Conservation (phyloP, 495 filamentous ascomycete genomes). For the Penicillium canariense region DNA sequence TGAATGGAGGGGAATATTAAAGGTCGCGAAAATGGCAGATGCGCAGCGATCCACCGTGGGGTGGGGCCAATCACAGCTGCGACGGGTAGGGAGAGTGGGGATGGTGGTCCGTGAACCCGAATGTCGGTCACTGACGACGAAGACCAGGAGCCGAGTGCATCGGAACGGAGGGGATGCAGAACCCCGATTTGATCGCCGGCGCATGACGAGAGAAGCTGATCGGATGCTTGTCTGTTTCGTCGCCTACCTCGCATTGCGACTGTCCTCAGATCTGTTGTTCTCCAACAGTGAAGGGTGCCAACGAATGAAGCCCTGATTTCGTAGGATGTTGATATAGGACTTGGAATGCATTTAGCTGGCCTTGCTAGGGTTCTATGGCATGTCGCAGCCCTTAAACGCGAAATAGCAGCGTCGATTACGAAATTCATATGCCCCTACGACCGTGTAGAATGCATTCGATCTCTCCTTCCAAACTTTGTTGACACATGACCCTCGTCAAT, state of each 20-base stretch:
- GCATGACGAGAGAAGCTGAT: background rate
- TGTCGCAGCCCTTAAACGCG: no score
- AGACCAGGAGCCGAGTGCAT: background rate
- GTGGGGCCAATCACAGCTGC: background rate
- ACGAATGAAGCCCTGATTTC: no score
- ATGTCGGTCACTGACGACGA: background rate
- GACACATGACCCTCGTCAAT: no score
- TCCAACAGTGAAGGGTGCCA: background rate
- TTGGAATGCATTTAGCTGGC: no score
- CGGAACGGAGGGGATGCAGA: background rate
- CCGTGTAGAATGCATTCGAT: no score
- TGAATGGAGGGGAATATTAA: background rate
- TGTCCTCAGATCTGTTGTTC: background rate
- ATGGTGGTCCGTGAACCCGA: background rate
- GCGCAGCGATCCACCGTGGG: background rate
- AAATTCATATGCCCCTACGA: no score
- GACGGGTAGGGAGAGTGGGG: background rate
- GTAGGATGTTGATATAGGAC: no score
- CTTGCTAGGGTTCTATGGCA: no score
- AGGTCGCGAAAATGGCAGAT: conserved; percentile 3
- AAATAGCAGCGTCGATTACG: no score
- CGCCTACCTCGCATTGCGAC: background rate
- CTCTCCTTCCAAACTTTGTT: no score
- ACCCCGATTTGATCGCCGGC: background rate
- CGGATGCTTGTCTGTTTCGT: background rate